Percentiles rank a stretch among this genome's conserved stretches.
phyloP scores from a whole-genome alignment of 768 basidiomycete species.

The Pleurotus pulmonarius region DNA sequence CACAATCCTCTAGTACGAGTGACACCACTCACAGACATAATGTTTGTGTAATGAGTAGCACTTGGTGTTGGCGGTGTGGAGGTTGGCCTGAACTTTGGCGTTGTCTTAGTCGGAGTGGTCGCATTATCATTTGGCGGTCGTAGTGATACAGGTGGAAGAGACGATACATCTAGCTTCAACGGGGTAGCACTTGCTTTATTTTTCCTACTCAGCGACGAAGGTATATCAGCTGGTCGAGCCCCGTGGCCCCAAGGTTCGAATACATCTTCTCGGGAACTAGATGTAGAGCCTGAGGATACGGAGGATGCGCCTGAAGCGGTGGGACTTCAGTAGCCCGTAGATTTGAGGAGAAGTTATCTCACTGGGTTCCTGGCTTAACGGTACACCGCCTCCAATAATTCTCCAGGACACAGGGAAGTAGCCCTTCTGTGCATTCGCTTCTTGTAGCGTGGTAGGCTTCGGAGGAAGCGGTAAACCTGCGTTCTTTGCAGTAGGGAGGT shows the following conservation, averaged over 20 bases:
- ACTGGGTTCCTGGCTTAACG: constrained; percentile 36
- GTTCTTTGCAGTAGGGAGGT: background rate
- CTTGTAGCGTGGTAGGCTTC: constrained; percentile 20
- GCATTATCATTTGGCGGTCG: background rate
- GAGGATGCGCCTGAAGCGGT: background rate
- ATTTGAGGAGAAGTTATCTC: background rate
- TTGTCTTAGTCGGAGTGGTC: constrained; percentile 4
- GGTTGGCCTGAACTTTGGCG: constrained; percentile 14
- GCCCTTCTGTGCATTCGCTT: constrained; percentile 38
- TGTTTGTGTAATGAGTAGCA: constrained; percentile 12
- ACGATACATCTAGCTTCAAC: constrained; percentile 1
- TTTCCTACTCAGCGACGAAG: constrained; percentile 1
- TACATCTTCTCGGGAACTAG: background rate
- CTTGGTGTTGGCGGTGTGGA: constrained; percentile 21
- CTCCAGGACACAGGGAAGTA: constrained; percentile 72
- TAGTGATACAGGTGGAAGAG: background rate
- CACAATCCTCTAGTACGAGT: background rate
- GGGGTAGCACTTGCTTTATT: background rate
- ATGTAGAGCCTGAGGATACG: background rate
- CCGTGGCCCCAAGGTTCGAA: background rate
- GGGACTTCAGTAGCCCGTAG: too few relatives aligned
- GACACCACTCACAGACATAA: constrained; percentile 14
- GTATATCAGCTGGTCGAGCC: background rate
- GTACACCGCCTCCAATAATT: constrained; percentile 77
- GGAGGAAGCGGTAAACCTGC: constrained; percentile 9